A percentile compares a stretch with the other conserved stretches of the same genome.
These are phyloP conservation scores for Xylariaceae sp. DNA, from an alignment of 2,329 filamentous ascomycete genomes.

Conservation along the genomic window DNA sequence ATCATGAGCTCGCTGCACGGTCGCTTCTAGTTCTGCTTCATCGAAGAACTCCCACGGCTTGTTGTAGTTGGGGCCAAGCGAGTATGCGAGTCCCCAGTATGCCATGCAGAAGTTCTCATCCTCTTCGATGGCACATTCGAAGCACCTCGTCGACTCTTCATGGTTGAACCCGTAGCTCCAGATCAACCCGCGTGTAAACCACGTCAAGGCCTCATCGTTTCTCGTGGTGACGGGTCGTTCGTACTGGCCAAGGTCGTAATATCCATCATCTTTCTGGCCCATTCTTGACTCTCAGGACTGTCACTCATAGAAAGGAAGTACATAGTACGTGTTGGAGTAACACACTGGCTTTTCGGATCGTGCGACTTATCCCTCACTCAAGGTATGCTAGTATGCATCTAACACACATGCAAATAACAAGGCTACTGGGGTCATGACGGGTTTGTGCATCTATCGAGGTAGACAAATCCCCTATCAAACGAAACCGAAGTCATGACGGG, in stretches of 20 bases:
- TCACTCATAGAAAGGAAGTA: neutral
- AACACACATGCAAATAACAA: conserved; percentile 7
- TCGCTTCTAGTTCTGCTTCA: conserved; percentile 49
- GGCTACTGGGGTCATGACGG: neutral
- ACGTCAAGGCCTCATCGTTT: conserved; percentile 50
- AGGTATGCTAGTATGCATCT: neutral
- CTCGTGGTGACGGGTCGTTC: conserved; percentile 50
- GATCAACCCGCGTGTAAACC: conserved; percentile 68
- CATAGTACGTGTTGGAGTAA: neutral
- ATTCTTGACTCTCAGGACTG: conserved; percentile 3
- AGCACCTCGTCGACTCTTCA: conserved; percentile 62
- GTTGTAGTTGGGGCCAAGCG: conserved; percentile 69
- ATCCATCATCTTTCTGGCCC: conserved; percentile 28
- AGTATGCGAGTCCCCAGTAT: conserved; percentile 66
- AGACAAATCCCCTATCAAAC: neutral
- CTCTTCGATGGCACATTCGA: conserved; percentile 50
- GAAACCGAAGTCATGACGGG: neutral
- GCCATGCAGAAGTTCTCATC: conserved; percentile 57
- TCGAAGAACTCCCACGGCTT: conserved; percentile 73
- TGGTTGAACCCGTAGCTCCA: conserved; percentile 77
- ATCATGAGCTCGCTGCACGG: conserved; percentile 43
- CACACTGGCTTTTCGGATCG: neutral
- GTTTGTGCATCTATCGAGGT: conserved; percentile 7
- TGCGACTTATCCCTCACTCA: neutral
- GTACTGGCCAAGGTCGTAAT: conserved; percentile 60